These are phyloP conservation scores for Gossypium trilobum DNA, from an alignment of 441 rosid genomes.

Conservation along the genomic window DNA sequence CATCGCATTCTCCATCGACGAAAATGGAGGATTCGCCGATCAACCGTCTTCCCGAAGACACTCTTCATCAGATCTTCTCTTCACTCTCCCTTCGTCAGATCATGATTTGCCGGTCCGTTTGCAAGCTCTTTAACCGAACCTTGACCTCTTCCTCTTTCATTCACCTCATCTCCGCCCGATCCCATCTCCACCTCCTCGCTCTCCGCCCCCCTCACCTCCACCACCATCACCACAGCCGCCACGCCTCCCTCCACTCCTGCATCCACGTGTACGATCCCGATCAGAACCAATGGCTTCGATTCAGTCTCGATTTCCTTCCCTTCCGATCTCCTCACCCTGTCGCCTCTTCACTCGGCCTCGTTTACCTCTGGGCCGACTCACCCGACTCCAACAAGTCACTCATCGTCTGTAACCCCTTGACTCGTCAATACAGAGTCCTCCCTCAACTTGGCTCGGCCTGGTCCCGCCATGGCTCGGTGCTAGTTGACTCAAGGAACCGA, in stretches of 20 bases:
- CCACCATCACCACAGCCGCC: constrained; percentile 20
- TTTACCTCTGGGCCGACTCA: constrained; percentile 68
- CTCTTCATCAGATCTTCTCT: constrained; percentile 77
- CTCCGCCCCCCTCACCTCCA: constrained; percentile 55
- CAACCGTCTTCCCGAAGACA: constrained; percentile 58
- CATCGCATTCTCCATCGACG: not conserved
- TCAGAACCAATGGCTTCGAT: constrained; percentile 45
- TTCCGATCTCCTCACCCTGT: constrained; percentile 57
- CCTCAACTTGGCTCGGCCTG: constrained; percentile 88
- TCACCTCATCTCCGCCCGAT: constrained; percentile 40
- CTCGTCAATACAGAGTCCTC: constrained; percentile 51
- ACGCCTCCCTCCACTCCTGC: constrained; percentile 18
- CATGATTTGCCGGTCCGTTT: constrained; percentile 59
- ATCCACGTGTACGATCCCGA: constrained; percentile 62
- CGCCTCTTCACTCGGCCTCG: constrained; percentile 55
- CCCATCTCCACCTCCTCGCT: constrained; percentile 56
- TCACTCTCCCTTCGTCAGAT: constrained; percentile 70
- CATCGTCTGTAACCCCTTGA: constrained; percentile 63
- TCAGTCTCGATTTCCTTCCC: constrained; percentile 61
- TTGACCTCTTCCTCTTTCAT: constrained; percentile 53
- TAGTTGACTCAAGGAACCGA: constrained; percentile 51
- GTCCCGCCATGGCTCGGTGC: constrained; percentile 72
- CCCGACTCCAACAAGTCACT: constrained; percentile 53
- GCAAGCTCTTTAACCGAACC: constrained; percentile 49
- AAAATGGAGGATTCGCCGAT: constrained; percentile 59